Base-by-base conservation (phyloP, 2,329 filamentous ascomycete genomes). In the Colletotrichum incanum region DNA sequence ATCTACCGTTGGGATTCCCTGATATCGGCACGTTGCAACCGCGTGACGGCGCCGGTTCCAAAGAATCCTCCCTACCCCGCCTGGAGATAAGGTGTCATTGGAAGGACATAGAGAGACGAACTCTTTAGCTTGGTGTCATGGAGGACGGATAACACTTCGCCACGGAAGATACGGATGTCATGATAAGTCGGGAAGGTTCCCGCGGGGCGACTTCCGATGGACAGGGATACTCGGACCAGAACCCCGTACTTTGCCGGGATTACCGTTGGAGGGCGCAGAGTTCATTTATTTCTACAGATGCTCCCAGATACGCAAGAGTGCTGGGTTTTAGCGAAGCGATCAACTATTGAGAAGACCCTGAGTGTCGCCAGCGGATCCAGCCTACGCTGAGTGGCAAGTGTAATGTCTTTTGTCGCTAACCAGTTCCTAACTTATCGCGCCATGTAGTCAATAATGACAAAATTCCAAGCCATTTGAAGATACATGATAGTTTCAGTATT, bases 151-250 rank as follows among this genome's bases (percentile, higher is more conserved):
- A 18, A 39, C 18, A 20, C 45, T 37, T 7, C 14, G 26, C n/a
- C 12, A n/a, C 28, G 47, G 23, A 67, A 58, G 59, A 69, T 72
- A 49, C 54, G 65, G 18, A 39, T n/a, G 23, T n/a, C 39, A 37
- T 70, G 65, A 72, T 69, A 70, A 55, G 70, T 43, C 70, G 70
- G 70, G 37, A 23, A 11, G 12, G 52, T 31, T 60, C 45, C 65
- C 70, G 70, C 65, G 70, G 70, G 59, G 56, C 20, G 28, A 18
- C 28, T 65, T 43, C 65, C 65, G 70, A 69, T 18, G 28, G 23
- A 31, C 59, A 60, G 18, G 52, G 52, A 45, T 72, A 0, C 0
- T 18, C 59, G 59, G 65, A 28, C 18, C 18, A 39, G 8, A 31
- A 12, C 23, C 20, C 69, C 52, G 52, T 45, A 2, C 52, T 56